Percentiles rank a stretch among this genome's conserved stretches.
These are phyloP conservation scores for Fusarium mundagurra DNA, from an alignment of 2,329 filamentous ascomycete species.

Conservation along the genomic window DNA sequence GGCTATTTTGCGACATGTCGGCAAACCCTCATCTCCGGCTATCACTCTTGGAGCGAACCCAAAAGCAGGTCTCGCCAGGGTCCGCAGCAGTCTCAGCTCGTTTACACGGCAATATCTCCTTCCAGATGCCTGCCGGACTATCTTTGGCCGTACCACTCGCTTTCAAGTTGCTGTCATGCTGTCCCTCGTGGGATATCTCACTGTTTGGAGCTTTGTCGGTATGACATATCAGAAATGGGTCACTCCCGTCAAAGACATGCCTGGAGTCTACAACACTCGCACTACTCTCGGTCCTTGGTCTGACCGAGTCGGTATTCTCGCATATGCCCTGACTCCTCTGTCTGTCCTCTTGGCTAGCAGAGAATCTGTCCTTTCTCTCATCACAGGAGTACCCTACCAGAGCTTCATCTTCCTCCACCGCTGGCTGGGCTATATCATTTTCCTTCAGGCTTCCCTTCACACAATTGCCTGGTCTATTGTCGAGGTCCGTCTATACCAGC, in stretches of 20 bases:
- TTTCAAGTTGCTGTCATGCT: conserved; percentile 72
- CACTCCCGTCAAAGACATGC: conserved; percentile 69
- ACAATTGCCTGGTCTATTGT: conserved; percentile 77
- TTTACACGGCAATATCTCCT: conserved; percentile 64
- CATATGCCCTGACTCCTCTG: conserved; percentile 78
- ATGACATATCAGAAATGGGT: conserved; percentile 75
- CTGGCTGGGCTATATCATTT: conserved; percentile 79
- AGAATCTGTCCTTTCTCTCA: conserved; percentile 74
- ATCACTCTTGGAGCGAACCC: conserved; percentile 35
- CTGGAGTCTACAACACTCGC: conserved; percentile 69
- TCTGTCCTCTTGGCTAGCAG: conserved; percentile 73
- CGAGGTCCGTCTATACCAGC: conserved; percentile 74
- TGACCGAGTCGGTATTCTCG: conserved; percentile 75
- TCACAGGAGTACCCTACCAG: conserved; percentile 80
- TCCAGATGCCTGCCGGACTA: conserved; percentile 62
- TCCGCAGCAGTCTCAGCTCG: conserved; percentile 53
- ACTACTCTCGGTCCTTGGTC: conserved; percentile 73
- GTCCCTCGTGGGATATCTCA: conserved; percentile 68
- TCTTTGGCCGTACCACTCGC: conserved; percentile 76
- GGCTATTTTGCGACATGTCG: conserved; percentile 45
- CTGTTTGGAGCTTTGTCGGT: conserved; percentile 75
- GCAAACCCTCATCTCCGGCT: conserved; percentile 40
- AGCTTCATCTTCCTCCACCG: conserved; percentile 82
- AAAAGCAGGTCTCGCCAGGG: conserved; percentile 36
- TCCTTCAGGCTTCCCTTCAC: conserved; percentile 73